Conservation (phyloP, 2,329 filamentous ascomycete genomes). For the Emericellopsis cladophorae region DNA sequence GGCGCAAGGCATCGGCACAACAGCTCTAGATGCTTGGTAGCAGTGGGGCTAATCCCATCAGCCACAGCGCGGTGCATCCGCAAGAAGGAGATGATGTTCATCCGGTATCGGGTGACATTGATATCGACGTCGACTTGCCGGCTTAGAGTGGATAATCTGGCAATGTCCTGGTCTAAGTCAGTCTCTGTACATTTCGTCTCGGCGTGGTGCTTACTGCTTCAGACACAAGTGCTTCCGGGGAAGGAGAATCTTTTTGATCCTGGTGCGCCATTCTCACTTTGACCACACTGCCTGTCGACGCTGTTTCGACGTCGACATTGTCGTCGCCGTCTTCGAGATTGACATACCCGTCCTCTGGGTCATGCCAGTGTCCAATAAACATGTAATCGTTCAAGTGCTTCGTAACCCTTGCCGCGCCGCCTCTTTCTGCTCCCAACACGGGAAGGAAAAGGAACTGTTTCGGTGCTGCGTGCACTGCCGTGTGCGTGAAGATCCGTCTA, state of each 20-base stretch:
- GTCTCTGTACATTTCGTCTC: neutral
- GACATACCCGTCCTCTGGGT: conserved; percentile 56
- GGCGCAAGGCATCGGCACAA: conserved; percentile 64
- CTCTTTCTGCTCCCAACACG: conserved; percentile 40
- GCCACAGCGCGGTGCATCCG: conserved; percentile 77
- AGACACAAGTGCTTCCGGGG: conserved; percentile 13
- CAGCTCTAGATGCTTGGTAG: conserved; percentile 64
- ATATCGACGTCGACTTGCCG: conserved; percentile 52
- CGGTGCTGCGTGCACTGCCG: conserved; percentile 60
- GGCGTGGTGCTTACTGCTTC: too few species aligned
- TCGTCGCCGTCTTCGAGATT: conserved; percentile 54
- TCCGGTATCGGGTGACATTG: conserved; percentile 71
- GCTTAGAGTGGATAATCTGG: conserved; percentile 44
- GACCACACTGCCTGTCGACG: conserved; percentile 32
- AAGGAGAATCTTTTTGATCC: conserved; percentile 20
- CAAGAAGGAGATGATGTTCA: conserved; percentile 79
- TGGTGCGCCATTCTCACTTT: conserved; percentile 16
- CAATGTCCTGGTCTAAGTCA: conserved; percentile 34
- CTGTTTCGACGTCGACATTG: conserved; percentile 13
- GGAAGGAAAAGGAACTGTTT: conserved; percentile 71
- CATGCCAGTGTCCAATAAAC: conserved; percentile 79
- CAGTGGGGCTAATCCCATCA: conserved; percentile 63
- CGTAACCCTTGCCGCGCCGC: conserved; percentile 35
- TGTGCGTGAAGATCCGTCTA: conserved; percentile 64
- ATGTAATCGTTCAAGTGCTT: conserved; percentile 67